Base-by-base conservation (phyloP, 2,329 filamentous ascomycete genomes). In the Aspergillus pseudonomiae region DNA sequence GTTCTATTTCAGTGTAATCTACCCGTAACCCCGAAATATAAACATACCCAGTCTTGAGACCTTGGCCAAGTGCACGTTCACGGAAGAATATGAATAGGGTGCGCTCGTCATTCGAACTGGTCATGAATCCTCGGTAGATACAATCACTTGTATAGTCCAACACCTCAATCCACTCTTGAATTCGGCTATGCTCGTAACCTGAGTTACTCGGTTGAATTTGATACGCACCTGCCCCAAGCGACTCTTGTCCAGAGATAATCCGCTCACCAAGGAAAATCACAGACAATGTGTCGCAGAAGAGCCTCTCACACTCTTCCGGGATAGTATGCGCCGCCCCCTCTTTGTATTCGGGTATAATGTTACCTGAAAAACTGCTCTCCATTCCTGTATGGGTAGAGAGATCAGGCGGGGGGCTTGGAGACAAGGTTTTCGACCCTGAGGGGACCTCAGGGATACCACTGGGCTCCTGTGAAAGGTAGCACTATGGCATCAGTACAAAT, bases 251-350 rank as follows among this genome's bases (percentile, higher is more conserved):
- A 80, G 82, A 86, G 85, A 83, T 80, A 83, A 89, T 89, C 91
- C 90, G 89, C 93, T 96, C 93, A 96, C 92, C 94, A 86, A 91
- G 91, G 89, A 97, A 97, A 85, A 92, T 91, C 84, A 89, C 84
- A 84, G 88, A 91, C 89, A 97, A 92, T 87, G 89, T 90, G 90
- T 94, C 93, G 84, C 94, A 97, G 88, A 97, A 96, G 90, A 97
- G 94, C 87, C 94, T 97, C 93, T 97, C 94, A 97, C 94, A 96
- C 92, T 97, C 93, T 93, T 91, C 93, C 92, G 91, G 93, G 87
- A 97, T 96, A 85, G 90, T 89, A 83, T 92, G 89, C 91, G 92
- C 89, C 90, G 93, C 93, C 93, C 93, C 93, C 91, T 91, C 91
- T 90, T 80, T 83, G 74, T 80, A 77, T 79, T 80, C 80, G 76